These are phyloP conservation scores for Solanum hybrid DNA, from an alignment of 305 asterid species.

Conservation along the genomic window DNA sequence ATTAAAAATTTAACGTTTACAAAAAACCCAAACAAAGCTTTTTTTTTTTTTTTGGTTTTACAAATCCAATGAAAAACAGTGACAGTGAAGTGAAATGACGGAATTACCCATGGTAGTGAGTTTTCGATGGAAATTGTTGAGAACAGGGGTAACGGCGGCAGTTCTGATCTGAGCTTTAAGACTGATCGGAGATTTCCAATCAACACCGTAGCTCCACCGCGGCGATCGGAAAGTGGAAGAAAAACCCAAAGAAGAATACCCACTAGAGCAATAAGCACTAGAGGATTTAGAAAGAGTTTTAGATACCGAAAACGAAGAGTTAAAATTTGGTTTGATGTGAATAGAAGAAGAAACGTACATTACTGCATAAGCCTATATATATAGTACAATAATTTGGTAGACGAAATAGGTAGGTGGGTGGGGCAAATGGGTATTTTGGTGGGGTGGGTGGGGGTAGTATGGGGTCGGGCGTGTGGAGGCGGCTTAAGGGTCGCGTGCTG, in stretches of 20 bases:
- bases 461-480: neutral
- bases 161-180: slow-evolving; percentile 66
- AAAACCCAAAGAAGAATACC: neutral
- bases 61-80: neutral
- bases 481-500: neutral
- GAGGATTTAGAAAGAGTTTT: neutral
- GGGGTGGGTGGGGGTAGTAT: neutral
- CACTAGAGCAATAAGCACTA: neutral
- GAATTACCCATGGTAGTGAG: slow-evolving; percentile 54
- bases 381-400: neutral
- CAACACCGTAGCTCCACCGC: slow-evolving; percentile 77
- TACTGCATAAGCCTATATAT: neutral
- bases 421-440: neutral
- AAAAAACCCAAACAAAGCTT: neutral
- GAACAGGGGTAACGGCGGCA: slow-evolving; percentile 21
- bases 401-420: neutral
- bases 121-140: slow-evolving; percentile 42
- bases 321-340: neutral
- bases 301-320: neutral
- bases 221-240: slow-evolving; percentile 29
- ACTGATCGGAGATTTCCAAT: slow-evolving; percentile 63
- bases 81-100: neutral
- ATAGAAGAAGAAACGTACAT: neutral
- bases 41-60: neutral
- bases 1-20: neutral